Evolutionary conservation across 495 filamentous ascomycete species (phyloP).

Genomic region (Lepraria neglecta): DNA sequence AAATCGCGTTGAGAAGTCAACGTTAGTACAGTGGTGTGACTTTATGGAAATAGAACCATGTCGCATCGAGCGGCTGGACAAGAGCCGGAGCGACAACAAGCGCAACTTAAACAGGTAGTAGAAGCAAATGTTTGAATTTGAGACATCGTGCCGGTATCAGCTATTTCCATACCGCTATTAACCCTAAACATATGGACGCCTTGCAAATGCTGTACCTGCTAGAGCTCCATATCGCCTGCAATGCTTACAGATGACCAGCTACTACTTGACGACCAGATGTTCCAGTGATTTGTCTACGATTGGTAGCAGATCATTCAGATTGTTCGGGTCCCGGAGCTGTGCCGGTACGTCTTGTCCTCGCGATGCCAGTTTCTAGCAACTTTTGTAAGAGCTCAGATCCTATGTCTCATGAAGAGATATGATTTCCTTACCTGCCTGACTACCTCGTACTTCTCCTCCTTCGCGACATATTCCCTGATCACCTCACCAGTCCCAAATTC

Average conservation of each 20-base stretch:
- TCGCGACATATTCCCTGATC: conserved; percentile 79
- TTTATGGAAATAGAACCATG: neutral
- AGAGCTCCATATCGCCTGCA: neutral
- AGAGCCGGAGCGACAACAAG: no score
- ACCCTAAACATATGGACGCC: neutral
- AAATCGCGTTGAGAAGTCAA: neutral
- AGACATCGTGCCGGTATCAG: no score
- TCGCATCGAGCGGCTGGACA: no score
- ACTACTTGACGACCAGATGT: conserved; percentile 30
- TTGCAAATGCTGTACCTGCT: conserved; percentile 5
- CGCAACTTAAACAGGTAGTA: no score
- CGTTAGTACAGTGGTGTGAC: neutral
- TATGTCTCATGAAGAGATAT: neutral
- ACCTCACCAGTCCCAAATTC: conserved; percentile 80
- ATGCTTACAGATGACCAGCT: neutral
- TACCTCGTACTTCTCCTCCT: conserved; percentile 70
- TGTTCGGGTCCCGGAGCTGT: conserved; percentile 76
- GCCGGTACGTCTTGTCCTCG: conserved; percentile 70
- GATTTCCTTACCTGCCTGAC: conserved; percentile 58
- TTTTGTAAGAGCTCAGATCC: conserved; percentile 1
- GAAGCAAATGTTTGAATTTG: no score
- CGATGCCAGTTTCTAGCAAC: conserved; percentile 56
- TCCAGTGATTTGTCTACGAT: conserved; percentile 55
- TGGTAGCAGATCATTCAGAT: conserved; percentile 65
- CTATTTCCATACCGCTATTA: neutral